Evolutionary conservation across 1,284 basidiomycete genomes (phyloP).

Genomic region (Ustilago lituana): DNA sequence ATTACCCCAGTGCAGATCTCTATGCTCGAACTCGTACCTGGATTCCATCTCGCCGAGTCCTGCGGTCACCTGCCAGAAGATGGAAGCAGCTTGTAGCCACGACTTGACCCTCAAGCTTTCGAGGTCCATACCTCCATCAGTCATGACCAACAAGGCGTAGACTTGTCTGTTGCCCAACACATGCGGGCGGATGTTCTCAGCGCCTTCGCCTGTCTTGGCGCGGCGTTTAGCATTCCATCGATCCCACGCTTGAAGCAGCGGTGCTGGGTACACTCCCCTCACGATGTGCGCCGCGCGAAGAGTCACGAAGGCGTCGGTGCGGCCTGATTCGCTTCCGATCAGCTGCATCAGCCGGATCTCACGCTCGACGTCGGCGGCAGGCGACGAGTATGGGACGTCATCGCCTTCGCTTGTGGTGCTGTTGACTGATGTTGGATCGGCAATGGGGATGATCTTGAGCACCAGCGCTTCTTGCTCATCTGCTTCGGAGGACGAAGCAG

Average conservation of each 20-base stretch:
- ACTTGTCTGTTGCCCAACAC: constrained; percentile 77
- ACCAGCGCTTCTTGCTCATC: constrained; percentile 22
- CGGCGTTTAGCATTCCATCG: constrained; percentile 72
- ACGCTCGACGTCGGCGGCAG: constrained; percentile 78
- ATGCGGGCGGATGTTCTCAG: constrained; percentile 85
- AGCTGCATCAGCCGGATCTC: constrained; percentile 86
- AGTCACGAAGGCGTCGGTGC: constrained; percentile 32
- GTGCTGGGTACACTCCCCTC: constrained; percentile 80
- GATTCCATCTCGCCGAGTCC: constrained; percentile 82
- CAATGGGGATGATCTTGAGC: constrained; percentile 78
- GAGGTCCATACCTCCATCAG: constrained; percentile 87
- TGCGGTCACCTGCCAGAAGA: constrained; percentile 89
- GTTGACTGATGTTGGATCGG: constrained; percentile 47
- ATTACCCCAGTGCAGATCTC: constrained; percentile 98
- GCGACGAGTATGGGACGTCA: constrained; percentile 66
- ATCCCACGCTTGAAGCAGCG: constrained; percentile 86
- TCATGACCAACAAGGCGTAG: constrained; percentile 87
- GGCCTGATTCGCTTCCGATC: constrained; percentile 68
- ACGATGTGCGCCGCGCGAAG: constrained; percentile 78
- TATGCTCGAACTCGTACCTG: constrained; percentile 88
- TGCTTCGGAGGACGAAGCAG: background rate
- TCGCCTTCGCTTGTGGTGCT: constrained; percentile 24
- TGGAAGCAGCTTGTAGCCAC: constrained; percentile 85
- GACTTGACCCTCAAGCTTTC: constrained; percentile 81
- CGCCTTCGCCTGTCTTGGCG: constrained; percentile 72